Conservation (phyloP, 2,329 filamentous ascomycete genomes). For the Fusarium metavorans region DNA sequence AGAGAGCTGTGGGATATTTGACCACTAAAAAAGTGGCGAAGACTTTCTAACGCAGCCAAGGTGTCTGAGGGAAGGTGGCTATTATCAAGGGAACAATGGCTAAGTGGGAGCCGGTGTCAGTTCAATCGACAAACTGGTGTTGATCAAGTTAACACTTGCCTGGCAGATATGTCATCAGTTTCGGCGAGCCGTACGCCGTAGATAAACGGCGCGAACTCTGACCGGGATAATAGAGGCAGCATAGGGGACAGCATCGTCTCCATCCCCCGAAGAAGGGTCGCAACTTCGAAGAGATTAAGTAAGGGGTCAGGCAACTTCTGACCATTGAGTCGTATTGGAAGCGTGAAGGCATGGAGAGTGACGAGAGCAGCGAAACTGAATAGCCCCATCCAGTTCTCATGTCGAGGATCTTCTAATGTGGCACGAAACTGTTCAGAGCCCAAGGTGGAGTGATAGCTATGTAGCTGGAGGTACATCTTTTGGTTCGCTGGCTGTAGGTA, state of each 20-base stretch:
- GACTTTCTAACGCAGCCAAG: neutral
- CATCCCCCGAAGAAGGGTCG: neutral
- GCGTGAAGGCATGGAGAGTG: neutral
- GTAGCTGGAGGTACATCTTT: neutral
- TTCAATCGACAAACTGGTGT: neutral
- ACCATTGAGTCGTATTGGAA: neutral
- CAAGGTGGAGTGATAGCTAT: neutral
- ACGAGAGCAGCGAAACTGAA: neutral
- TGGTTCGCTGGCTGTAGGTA: neutral
- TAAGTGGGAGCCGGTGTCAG: neutral
- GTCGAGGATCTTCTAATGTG: neutral
- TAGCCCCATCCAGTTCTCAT: neutral
- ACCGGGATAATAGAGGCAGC: neutral
- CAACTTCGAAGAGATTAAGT: neutral
- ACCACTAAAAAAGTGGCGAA: neutral
- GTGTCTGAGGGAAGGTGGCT: neutral
- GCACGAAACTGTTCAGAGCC: neutral
- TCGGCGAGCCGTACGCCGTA: neutral
- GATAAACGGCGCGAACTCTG: neutral
- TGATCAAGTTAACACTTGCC: neutral
- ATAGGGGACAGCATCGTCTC: neutral
- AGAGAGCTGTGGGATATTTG: neutral
- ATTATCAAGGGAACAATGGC: neutral
- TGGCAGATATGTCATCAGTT: neutral
- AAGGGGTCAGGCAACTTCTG: neutral